Base-by-base conservation (phyloP, 2,329 filamentous ascomycete genomes). In the Xylaria sp. region DNA sequence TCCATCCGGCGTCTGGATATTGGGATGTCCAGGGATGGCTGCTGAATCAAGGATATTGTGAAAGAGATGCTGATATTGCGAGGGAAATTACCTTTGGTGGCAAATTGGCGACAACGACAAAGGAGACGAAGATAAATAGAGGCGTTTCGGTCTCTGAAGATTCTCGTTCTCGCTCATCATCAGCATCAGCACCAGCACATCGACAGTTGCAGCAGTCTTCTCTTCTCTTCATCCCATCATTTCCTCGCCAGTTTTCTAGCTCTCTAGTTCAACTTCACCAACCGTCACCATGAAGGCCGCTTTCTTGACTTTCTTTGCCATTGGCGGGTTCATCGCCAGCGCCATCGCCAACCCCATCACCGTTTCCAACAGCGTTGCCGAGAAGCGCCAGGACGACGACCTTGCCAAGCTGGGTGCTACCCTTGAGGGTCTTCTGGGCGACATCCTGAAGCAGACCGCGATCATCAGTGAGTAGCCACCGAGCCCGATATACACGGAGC, bases 351-450 rank as follows among this genome's bases (percentile, higher is more conserved):
- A 59, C 58, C 69, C 69, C 37, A 55, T 69, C 44, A 60, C 53
- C 29, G 55, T 58, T 35, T 47, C 57, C 48, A 62, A 58, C 9
- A 54, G 46, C 49, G 38, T 70, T 13, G 47, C n/a, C 15, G 60
- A 67, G 54, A 70, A 69, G 62, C 70, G 70, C 46, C 70, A 71
- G 60, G 68, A 67, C 23, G 67, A 68, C 43, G 60, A 67, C 41
- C 65, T 66, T 47, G 61, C 61, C 27, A 58, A 46, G n/a, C 68
- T 71, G 5, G 58, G 66, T 55, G 64, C 62, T 1, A 64, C 56
- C 23, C 58, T 70, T 9, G 66, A 67, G 23, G 47, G 64, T 17
- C 68, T 71, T 15, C 57, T 68, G 29, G 47, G 48, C 13, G 52
- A 70, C 44, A 68, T 71, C 54, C 63, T 70, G 58, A 60, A 67